A percentile compares a stretch with the other conserved stretches of the same genome.
phyloP scores from a whole-genome alignment of 768 basidiomycete species.

The Kwoniella newhampshirensis region DNA sequence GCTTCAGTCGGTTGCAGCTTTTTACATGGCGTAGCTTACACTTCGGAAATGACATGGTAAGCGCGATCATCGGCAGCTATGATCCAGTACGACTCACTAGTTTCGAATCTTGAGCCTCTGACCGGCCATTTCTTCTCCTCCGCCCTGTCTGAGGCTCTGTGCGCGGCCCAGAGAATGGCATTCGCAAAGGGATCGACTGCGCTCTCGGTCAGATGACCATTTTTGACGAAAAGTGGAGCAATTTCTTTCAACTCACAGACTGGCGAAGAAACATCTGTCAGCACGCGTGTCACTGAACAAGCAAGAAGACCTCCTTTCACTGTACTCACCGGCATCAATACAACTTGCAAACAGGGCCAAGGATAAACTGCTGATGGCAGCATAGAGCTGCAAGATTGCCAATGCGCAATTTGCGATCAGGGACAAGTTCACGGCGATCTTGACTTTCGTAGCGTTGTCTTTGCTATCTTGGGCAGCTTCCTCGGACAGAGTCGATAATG shows the following conservation, averaged over 20 bases:
- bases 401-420: constrained; percentile 73
- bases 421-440: constrained; percentile 82
- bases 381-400: constrained; percentile 66
- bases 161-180: constrained; percentile 62
- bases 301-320: too few relatives aligned
- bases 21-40: constrained; percentile 7
- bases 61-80: background rate
- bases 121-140: constrained; percentile 89
- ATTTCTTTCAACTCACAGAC: constrained; percentile 20
- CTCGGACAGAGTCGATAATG: constrained; percentile 82
- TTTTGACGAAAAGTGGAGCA: background rate
- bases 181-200: constrained; percentile 55
- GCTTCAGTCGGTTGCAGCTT: background rate
- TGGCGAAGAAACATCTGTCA: background rate
- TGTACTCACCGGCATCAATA: constrained; percentile 72
- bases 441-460: constrained; percentile 71
- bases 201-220: background rate
- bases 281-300: background rate
- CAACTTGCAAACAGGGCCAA: constrained; percentile 84
- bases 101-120: constrained; percentile 83
- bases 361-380: constrained; percentile 78
- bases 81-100: constrained; percentile 56
- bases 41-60: too few relatives aligned
- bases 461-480: constrained; percentile 74
- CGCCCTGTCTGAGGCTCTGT: constrained; percentile 68